phyloP scores from a whole-genome alignment of 192 early-diverging fungal genomes.

The Coemansia guatemalensis region DNA sequence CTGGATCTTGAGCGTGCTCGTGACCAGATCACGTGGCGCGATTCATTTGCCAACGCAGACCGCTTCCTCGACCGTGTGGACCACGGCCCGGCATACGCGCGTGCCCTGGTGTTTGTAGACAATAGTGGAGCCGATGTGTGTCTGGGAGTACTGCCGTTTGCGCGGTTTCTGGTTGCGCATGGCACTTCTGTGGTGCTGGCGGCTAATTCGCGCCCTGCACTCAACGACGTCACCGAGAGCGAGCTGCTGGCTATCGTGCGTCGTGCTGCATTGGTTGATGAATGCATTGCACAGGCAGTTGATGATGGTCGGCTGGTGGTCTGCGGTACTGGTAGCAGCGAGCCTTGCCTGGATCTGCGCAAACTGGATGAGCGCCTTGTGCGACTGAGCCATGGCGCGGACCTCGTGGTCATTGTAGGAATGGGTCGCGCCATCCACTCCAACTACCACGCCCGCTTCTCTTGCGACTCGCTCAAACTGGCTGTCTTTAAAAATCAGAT shows the following conservation, averaged over 20 bases:
- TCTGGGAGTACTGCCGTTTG: constrained; percentile 78
- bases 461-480: constrained; percentile 72
- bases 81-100: constrained; percentile 40
- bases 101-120: constrained; percentile 77
- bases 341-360: constrained; percentile 72
- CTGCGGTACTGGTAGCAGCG: constrained; percentile 66
- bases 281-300: constrained; percentile 30
- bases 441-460: constrained; percentile 68
- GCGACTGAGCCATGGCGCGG: constrained; percentile 51
- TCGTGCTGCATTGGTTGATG: constrained; percentile 48
- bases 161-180: constrained; percentile 53
- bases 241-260: constrained; percentile 61
- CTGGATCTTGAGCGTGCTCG: constrained; percentile 61
- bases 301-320: constrained; percentile 47
- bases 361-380: constrained; percentile 65
- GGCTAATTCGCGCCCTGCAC: constrained; percentile 71
- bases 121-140: constrained; percentile 81
- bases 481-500: constrained; percentile 80
- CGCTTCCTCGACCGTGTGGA: constrained; percentile 49
- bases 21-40: constrained; percentile 39
- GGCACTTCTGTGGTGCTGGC: constrained; percentile 67
- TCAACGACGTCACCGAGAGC: constrained; percentile 75
- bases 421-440: constrained; percentile 84
- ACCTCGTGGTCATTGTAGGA: constrained; percentile 77
- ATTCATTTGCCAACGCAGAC: constrained; percentile 51